Conservation (phyloP, 2,329 filamentous ascomycete genomes). For the Pseudonectria foliicola region DNA sequence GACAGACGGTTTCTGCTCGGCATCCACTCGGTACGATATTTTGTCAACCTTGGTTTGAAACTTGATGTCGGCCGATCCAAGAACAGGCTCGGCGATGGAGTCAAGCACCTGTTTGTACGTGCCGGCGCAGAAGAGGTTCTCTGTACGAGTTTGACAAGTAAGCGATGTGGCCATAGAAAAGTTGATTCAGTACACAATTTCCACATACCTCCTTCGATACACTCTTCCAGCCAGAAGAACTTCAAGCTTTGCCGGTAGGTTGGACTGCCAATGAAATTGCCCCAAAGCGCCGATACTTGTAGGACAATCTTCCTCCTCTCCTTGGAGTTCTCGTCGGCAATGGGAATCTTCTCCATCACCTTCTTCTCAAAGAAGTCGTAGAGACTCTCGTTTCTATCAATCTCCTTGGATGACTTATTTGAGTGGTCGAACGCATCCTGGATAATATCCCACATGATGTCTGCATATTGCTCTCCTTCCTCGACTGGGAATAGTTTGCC, state of each 20-base stretch:
- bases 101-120: constrained; percentile 54
- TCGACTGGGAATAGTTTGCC: constrained; percentile 42
- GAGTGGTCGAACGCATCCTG: constrained; percentile 61
- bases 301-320: constrained; percentile 37
- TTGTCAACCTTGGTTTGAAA: constrained; percentile 41
- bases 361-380: constrained; percentile 46
- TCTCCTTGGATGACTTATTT: constrained; percentile 46
- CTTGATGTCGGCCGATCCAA: constrained; percentile 47
- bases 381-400: constrained; percentile 40
- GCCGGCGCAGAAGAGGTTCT: constrained; percentile 53
- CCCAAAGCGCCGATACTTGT: constrained; percentile 59
- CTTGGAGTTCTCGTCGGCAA: constrained; percentile 33
- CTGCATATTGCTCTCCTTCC: constrained; percentile 41
- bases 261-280: constrained; percentile 61
- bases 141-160: constrained; percentile 25
- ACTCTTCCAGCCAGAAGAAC: constrained; percentile 74
- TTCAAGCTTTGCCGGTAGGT: constrained; percentile 61
- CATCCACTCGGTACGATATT: constrained; percentile 28
- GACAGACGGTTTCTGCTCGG: constrained; percentile 33
- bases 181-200: too few relatives aligned
- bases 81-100: constrained; percentile 49
- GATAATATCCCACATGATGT: constrained; percentile 61
- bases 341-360: constrained; percentile 38
- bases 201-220: constrained; percentile 58
- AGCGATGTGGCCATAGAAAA: neutral